These are phyloP conservation scores for Dalbergia cultrata DNA, from an alignment of 306 rosid genomes.

Conservation along the genomic window DNA sequence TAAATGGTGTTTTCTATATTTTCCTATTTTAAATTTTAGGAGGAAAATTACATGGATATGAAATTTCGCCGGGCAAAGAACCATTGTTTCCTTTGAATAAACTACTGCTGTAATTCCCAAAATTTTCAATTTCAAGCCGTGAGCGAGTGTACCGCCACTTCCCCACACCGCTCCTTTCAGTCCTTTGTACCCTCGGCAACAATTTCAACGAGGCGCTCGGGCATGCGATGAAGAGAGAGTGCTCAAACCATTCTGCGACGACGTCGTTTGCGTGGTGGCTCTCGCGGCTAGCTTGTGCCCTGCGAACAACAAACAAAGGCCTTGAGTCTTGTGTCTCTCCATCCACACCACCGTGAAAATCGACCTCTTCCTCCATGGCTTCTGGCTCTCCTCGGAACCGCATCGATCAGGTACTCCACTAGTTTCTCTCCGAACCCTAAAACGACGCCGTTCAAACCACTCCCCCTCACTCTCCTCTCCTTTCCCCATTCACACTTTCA, in stretches of 20 bases:
- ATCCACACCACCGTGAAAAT: neutral
- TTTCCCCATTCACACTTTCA: neutral
- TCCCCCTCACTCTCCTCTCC: neutral
- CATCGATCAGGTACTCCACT: slow-evolving; percentile 73
- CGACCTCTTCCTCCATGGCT: slow-evolving; percentile 67
- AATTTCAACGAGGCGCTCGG: slow-evolving; percentile 36
- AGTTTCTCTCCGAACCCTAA: slow-evolving; percentile 45
- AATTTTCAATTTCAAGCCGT: slow-evolving; percentile 25
- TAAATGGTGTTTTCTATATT: too few species aligned
- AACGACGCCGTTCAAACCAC: slow-evolving; percentile 5
- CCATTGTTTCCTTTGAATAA: too few species aligned
- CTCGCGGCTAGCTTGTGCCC: slow-evolving; percentile 2
- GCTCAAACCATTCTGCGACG: slow-evolving; percentile 38
- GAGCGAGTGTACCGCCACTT: neutral
- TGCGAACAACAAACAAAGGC: neutral
- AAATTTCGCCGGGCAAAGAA: too few species aligned
- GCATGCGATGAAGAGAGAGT: neutral
- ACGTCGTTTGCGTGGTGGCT: slow-evolving; percentile 16
- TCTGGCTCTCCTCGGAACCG: slow-evolving; percentile 73
- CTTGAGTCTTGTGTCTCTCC: neutral
- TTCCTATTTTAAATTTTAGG: too few species aligned
- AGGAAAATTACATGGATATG: too few species aligned
- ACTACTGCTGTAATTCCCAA: too few species aligned
- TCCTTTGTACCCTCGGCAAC: neutral
- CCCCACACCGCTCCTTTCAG: too few species aligned